Conservation (phyloP, 495 filamentous ascomycete genomes). For the Cryomyces antarcticus region DNA sequence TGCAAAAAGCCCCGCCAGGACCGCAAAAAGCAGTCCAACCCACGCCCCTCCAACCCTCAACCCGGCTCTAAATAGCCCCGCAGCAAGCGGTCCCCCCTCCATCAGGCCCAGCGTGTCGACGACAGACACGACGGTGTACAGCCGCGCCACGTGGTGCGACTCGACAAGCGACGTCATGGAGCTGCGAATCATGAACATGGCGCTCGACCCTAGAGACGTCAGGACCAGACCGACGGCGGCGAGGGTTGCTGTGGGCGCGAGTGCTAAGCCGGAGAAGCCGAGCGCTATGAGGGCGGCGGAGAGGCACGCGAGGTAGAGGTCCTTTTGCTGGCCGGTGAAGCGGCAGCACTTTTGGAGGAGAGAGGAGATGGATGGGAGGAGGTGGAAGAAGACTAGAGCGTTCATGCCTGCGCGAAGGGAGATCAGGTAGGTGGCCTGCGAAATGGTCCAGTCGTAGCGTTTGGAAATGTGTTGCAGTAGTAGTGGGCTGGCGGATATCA, state of each 20-base stretch:
- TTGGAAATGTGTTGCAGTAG: too few species aligned
- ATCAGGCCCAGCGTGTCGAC: constrained; percentile 34
- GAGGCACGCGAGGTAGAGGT: too few species aligned
- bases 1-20: too few species aligned
- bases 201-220: constrained; percentile 4
- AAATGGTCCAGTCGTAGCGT: too few species aligned
- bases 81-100: constrained; percentile 31
- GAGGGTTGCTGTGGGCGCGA: constrained; percentile 6
- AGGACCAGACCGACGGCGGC: constrained; percentile 4
- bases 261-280: constrained; percentile 26
- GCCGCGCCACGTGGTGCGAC: constrained; percentile 30
- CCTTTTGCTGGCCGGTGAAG: too few species aligned
- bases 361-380: too few species aligned
- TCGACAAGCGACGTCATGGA: constrained; percentile 32
- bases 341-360: too few species aligned
- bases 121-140: constrained; percentile 36
- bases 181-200: constrained; percentile 17
- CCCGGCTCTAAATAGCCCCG: constrained; percentile 31
- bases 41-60: constrained; percentile 27
- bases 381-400: too few species aligned
- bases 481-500: too few species aligned
- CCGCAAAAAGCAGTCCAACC: constrained; percentile 7
- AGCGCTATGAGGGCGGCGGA: constrained; percentile 25
- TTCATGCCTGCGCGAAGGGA: too few species aligned
- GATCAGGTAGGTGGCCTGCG: too few species aligned